Evolutionary conservation across 75 land plant genomes (phyloP), one percentile per base, ranked within the genome.

Genomic region (Picea glauca): DNA sequence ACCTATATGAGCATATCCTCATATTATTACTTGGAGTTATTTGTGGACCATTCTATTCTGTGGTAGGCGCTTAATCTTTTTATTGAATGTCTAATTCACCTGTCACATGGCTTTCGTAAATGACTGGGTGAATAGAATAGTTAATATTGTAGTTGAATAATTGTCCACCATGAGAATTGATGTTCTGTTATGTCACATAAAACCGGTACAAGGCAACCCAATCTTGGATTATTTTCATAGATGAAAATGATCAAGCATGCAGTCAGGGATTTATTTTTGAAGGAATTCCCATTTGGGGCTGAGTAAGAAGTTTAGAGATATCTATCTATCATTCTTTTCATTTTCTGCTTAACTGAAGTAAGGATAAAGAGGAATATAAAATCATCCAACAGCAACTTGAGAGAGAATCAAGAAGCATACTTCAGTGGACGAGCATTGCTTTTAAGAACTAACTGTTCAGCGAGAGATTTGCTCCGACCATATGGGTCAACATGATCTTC

Each of bases 361-460:
- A n/a, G 23, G 18, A 64, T 3, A 46, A 54, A 61, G 50, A 61
- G 74, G 62, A 18, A 70, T 26, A 38, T 60, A 31, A 56, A 38
- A 67, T 38, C 73, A 78, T 3, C 18, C 58, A 32, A 65, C 58
- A 58, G 1, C 26, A 2, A 57, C 46, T 21, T n/a, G 13, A 13
- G 21, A 77, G 18, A 56, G 5, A 58, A 35, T 13, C 54, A 81
- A 15, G 3, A 23, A 79, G 78, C 92, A 82, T 77, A 94, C 99
- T 87, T 92, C 26, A 84, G 84, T 23, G 88, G 90, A 40, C 94
- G 92, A 14, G 87, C 90, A 77, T 94, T 96, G 82, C 86, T 90
- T 81, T 89, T 90, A 58, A 96, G 80, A 76, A 96, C 94, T 58
- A 96, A 78, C 83, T 96, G 99, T 80, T 96, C 99, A 56, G 99